These are phyloP conservation scores for Ananas comosus DNA, from an alignment of 176 grass and related monocot genomes.

Conservation along the genomic window DNA sequence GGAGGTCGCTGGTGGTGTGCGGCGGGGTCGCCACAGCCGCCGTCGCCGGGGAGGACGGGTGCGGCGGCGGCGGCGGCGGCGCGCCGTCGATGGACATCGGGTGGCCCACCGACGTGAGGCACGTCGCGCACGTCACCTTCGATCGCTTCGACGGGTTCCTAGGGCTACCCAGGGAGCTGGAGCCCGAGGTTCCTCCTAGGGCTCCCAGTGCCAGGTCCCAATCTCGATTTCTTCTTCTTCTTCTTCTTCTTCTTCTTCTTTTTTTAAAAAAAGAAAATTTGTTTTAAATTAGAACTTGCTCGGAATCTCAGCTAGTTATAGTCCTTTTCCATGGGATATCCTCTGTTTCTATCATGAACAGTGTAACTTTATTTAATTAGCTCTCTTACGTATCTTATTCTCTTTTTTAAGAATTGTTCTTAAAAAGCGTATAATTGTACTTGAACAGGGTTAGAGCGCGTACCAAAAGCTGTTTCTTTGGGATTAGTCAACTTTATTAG, in stretches of 20 bases:
- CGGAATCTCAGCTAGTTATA: too few relatives aligned
- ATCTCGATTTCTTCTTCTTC: neutral
- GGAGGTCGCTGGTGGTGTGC: constrained; percentile 94
- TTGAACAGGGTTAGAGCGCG: too few relatives aligned
- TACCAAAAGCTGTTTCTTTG: too few relatives aligned
- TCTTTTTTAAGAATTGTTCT: too few relatives aligned
- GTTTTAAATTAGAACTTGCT: neutral
- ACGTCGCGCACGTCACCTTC: constrained; percentile 89
- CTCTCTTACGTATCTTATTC: too few relatives aligned
- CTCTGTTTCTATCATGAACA: too few relatives aligned
- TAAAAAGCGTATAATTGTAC: too few relatives aligned
- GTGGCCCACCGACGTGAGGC: constrained; percentile 74
- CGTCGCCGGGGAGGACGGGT: constrained; percentile 25
- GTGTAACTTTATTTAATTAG: too few relatives aligned
- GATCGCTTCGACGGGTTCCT: constrained; percentile 90
- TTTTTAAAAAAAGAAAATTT: neutral
- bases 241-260: neutral
- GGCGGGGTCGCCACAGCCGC: constrained; percentile 26
- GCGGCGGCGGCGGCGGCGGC: neutral
- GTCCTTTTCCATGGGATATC: too few relatives aligned
- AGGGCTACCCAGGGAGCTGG: constrained; percentile 73
- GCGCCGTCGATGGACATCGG: constrained; percentile 62
- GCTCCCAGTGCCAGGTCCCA: constrained; percentile 73
- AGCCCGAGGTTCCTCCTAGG: constrained; percentile 47
- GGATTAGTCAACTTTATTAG: too few relatives aligned